Evolutionary conservation across 805 yeast genomes (phyloP).

Genomic region (Isabelozyma heimii): DNA sequence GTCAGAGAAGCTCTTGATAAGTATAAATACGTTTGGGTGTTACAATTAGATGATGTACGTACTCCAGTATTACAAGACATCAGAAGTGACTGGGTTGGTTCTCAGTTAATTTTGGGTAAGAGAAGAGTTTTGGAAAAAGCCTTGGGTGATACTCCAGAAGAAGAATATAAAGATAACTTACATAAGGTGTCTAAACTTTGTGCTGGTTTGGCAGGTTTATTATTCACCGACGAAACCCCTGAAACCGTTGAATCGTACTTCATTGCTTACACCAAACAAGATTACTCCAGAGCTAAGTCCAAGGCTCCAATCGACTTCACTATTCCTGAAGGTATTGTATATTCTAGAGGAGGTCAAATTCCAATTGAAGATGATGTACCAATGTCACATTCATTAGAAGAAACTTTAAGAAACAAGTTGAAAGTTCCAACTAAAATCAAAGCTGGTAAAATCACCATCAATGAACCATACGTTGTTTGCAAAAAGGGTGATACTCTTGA

Average conservation of each 20-base stretch:
- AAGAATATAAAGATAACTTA: slow-evolving; percentile 85
- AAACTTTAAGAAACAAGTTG: slow-evolving; percentile 81
- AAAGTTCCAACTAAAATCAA: slow-evolving; percentile 90
- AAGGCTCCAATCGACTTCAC: slow-evolving; percentile 79
- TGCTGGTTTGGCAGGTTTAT: slow-evolving; percentile 79
- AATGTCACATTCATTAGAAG: slow-evolving; percentile 93
- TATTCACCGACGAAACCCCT: slow-evolving; percentile 86
- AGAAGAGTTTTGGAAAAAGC: slow-evolving; percentile 92
- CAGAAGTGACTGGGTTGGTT: slow-evolving; percentile 89
- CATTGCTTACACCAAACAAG: slow-evolving; percentile 69
- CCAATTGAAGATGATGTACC: slow-evolving; percentile 92
- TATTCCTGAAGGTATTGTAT: slow-evolving; percentile 86
- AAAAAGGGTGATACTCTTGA: slow-evolving; percentile 75
- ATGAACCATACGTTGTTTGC: slow-evolving; percentile 78
- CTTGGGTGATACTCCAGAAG: slow-evolving; percentile 80
- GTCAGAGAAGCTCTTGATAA: slow-evolving; percentile 78
- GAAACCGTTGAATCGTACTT: slow-evolving; percentile 91
- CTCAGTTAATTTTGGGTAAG: slow-evolving; percentile 85
- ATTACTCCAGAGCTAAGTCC: slow-evolving; percentile 87
- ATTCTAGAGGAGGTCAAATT: slow-evolving; percentile 93
- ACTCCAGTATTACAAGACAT: slow-evolving; percentile 94
- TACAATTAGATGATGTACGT: slow-evolving; percentile 87
- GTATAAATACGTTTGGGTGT: slow-evolving; percentile 77
- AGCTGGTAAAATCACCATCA: slow-evolving; percentile 80
- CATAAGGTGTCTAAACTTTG: slow-evolving; percentile 63